Evolutionary conservation across 176 grass and related monocot species (phyloP), one percentile per base, ranked within the genome.

Genomic region (Raddia distichophylla): DNA sequence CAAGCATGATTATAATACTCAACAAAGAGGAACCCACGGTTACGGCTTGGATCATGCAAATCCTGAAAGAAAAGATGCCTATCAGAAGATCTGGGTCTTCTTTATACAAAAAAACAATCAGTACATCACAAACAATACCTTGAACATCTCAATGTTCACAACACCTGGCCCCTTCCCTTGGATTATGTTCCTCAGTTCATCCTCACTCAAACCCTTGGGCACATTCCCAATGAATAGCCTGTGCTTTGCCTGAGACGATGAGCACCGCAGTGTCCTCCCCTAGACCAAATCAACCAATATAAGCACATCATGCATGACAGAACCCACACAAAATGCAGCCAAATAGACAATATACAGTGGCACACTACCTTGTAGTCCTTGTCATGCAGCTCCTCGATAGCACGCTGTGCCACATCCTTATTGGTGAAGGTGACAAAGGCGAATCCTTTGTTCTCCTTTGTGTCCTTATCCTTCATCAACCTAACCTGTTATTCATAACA

Each of bases 1-100:
- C 96, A 99, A 48, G 93, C 96, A 57, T 95, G 84, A 85, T 99
- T 99, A 76, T 95, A 91, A 57, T 93, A 99, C 76, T 99, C 96
- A 53, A 99, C 88, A 76, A 99, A 99, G 48, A 95, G 88, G 75
- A 99, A 99, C 43, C 96, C 96, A 63, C 96, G 86, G 48, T 99
- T 99, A 2, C 90, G 96, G 64, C 73, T 89, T 14, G 96, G 93
- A 54, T 95, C 91, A 80, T 99, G 93, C 80, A 87, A 83, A 91
- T 99, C 96, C 93, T 99, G 87, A 44, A 86, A 69, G n/a, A 22
- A 1, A 81, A 9, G 17, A 80, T 42, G 55, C 61, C 15, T 27
- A 59, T 76, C 59, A 85, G 67, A 16, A 83, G 50, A 32, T 48
- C 10, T 32, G 14, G 62, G 10, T 32, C 16, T 45, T 35, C 16